Evolutionary conservation across 257 asterid genomes (phyloP).

Genomic region (Solanum arcanum): DNA sequence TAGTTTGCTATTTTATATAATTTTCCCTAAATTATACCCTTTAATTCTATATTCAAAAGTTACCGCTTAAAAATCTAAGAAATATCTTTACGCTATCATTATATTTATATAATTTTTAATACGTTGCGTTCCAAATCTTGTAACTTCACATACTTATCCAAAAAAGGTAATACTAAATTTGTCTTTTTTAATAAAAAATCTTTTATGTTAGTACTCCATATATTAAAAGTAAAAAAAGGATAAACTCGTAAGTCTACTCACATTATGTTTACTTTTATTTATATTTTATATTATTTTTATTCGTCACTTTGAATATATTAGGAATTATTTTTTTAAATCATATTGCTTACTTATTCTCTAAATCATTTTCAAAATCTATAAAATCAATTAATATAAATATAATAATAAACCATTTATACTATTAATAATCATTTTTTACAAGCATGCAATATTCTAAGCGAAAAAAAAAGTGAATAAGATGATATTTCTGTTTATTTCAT

Average conservation of each 20-base stretch:
- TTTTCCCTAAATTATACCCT: neutral
- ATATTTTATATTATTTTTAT: too few relatives aligned
- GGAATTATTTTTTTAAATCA: too few relatives aligned
- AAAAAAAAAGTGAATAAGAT: neutral
- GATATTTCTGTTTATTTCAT: neutral
- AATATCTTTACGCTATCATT: neutral
- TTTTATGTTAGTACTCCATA: neutral
- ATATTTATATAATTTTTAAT: neutral
- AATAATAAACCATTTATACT: too few relatives aligned
- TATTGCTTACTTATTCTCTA: too few relatives aligned
- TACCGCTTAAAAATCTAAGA: neutral
- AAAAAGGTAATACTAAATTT: neutral
- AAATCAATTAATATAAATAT: too few relatives aligned
- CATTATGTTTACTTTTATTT: neutral
- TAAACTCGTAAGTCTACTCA: neutral
- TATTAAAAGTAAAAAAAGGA: neutral
- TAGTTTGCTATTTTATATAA: too few relatives aligned
- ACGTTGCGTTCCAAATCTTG: neutral
- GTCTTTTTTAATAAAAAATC: rapidly evolving
- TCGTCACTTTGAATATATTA: neutral
- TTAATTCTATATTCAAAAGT: neutral
- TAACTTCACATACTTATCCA: neutral
- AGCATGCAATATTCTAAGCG: neutral
- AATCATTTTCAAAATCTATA: too few relatives aligned
- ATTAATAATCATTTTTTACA: too few relatives aligned